Conservation (phyloP, 2,329 filamentous ascomycete genomes). For the Moelleriella libera region DNA sequence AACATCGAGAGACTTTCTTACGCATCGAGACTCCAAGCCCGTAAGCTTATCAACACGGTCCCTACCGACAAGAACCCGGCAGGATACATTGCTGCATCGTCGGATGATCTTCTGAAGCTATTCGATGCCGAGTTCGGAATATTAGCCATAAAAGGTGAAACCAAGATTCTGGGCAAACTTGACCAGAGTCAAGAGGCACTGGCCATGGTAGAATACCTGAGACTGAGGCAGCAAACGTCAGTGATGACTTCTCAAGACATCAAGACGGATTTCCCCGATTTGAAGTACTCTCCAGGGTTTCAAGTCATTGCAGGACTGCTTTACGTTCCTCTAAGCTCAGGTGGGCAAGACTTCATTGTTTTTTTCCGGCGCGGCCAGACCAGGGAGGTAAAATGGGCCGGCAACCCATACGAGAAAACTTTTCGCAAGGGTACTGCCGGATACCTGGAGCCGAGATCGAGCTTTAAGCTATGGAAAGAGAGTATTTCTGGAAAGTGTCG, state of each 20-base stretch:
- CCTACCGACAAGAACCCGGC: slow-evolving; percentile 71
- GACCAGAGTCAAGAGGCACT: slow-evolving; percentile 71
- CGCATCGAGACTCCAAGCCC: slow-evolving; percentile 67
- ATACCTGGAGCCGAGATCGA: slow-evolving; percentile 64
- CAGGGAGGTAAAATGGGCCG: slow-evolving; percentile 73
- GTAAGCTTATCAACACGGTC: slow-evolving; percentile 77
- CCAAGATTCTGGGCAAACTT: slow-evolving; percentile 65
- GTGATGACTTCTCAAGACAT: slow-evolving; percentile 72
- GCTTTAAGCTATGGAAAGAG: slow-evolving; percentile 72
- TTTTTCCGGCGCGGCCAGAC: slow-evolving; percentile 73
- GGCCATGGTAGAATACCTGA: slow-evolving; percentile 72
- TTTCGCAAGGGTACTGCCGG: slow-evolving; percentile 57
- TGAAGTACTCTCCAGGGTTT: slow-evolving; percentile 69
- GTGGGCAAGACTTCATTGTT: slow-evolving; percentile 74
- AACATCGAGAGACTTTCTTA: slow-evolving; percentile 85
- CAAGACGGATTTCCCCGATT: slow-evolving; percentile 61
- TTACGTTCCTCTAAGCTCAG: slow-evolving; percentile 64
- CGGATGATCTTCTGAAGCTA: slow-evolving; percentile 67
- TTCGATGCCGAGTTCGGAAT: slow-evolving; percentile 83
- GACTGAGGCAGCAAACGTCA: slow-evolving; percentile 58
- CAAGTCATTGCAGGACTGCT: slow-evolving; percentile 63
- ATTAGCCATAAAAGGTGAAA: slow-evolving; percentile 75
- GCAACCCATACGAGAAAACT: slow-evolving; percentile 71
- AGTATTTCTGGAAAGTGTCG: slow-evolving; percentile 68
- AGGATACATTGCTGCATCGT: slow-evolving; percentile 81